phyloP scores from a whole-genome alignment of 768 basidiomycete genomes.

The Mrakia hoshinonis region DNA sequence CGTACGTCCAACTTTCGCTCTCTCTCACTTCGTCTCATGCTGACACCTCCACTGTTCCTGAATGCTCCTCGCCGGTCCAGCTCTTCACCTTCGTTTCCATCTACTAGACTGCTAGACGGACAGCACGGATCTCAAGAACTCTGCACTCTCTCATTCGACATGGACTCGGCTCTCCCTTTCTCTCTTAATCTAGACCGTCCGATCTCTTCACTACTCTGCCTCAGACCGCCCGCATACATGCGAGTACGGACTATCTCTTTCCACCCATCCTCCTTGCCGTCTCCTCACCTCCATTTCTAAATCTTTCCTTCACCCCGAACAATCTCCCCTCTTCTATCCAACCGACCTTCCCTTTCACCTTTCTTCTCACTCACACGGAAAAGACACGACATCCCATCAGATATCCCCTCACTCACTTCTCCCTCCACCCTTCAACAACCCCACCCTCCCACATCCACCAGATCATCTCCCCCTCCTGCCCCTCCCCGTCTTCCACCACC shows the following conservation, averaged over 20 bases:
- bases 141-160: background rate
- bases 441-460: slow-evolving; percentile 9
- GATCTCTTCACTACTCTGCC: background rate
- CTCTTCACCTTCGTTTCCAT: background rate
- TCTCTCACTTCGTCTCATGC: too few relatives aligned
- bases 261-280: background rate
- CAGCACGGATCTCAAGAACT: background rate
- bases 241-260: background rate
- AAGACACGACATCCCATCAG: too few relatives aligned
- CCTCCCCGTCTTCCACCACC: background rate
- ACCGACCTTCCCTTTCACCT: background rate
- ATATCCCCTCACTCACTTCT: background rate
- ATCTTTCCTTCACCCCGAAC: background rate
- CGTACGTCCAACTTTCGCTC: too few relatives aligned
- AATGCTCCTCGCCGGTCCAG: background rate
- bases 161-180: background rate
- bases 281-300: background rate
- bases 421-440: background rate
- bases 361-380: background rate
- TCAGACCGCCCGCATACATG: background rate
- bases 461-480: background rate
- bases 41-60: background rate
- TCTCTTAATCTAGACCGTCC: background rate
- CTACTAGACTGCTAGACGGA: background rate
- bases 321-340: background rate